Evolutionary conservation across 306 rosid genomes (phyloP), one percentile per base, ranked within the genome.

Genomic region (Comarum palustre): DNA sequence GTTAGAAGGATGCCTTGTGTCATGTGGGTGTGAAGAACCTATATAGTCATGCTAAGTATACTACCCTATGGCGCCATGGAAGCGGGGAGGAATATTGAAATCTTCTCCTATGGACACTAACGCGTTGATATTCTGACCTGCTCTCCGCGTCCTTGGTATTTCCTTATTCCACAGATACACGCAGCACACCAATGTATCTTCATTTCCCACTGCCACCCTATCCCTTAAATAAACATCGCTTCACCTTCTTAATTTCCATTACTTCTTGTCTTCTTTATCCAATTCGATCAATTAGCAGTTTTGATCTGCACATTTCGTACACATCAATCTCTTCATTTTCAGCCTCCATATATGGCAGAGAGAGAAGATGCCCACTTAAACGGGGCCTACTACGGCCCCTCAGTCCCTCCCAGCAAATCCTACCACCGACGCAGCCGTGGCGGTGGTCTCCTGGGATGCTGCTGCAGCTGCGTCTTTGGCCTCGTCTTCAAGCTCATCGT

Each of bases 331-430:
- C 4, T 6, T 42, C 25, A 32, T 8, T 57, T 57, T 15, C 34
- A 17, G 45, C 22, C 6, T 0, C 47, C 72, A 90, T 86, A 87
- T 78, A 89, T 57, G 1, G 31, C 62, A 55, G 79, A 79, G 60
- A 84, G 80, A 3, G 79, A 71, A 42, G 80, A 71, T 24, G 16
- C 82, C 14, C 78, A 86, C 3, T 62, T 92, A 29, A 92, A 92
- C 82, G 96, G 94, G 31, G 89, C 98, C n/a, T 92, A 86, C 74
- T 90, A 92, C 80, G 98, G 95, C 43, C 96, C 98, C 1, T 68
- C 96, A 1, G 52, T 92, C 61, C 98, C 96, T 0, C 88, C 94
- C 3, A 68, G 78, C 0, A 31, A 75, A 19, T 58, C 84, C 67
- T 59, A 81, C 83, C 69, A 75, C 78, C 86, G 84, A 6, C 82